Conservation (phyloP, 495 filamentous ascomycete species). For the Penicillium salamii region DNA sequence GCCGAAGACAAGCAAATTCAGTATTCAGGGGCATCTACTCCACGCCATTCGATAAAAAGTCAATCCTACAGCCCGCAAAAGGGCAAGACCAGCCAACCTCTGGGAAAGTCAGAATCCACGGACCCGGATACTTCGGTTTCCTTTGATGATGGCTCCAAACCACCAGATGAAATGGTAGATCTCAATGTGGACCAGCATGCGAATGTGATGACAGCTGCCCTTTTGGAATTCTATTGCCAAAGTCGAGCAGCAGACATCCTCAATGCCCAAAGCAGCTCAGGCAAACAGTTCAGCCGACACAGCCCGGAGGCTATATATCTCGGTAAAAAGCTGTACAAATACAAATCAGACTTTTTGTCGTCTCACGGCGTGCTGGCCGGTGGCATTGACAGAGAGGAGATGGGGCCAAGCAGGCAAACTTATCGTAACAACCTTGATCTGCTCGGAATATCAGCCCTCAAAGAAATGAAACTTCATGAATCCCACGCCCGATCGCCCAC, state of each 20-base stretch:
- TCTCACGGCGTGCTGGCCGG: constrained; percentile 39
- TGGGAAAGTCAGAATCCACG: constrained; percentile 5
- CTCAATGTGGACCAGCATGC: constrained; percentile 35
- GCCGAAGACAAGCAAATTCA: constrained; percentile 22
- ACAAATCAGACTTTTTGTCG: constrained; percentile 40
- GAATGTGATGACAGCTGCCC: constrained; percentile 42
- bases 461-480: constrained; percentile 32
- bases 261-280: constrained; percentile 36
- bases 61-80: constrained; percentile 4
- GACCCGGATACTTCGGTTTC: constrained; percentile 13
- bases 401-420: constrained; percentile 33
- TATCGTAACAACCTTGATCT: constrained; percentile 45
- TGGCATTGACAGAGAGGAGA: constrained; percentile 37
- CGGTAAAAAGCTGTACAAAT: constrained; percentile 41
- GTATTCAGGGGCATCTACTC: constrained; percentile 5
- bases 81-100: constrained; percentile 4
- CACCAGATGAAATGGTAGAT: constrained; percentile 23
- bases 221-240: constrained; percentile 47
- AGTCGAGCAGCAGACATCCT: constrained; percentile 44
- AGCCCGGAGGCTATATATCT: constrained; percentile 43
- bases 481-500: constrained; percentile 7
- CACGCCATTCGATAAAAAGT: not conserved
- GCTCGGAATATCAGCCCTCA: constrained; percentile 36
- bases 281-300: constrained; percentile 35
- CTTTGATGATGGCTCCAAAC: constrained; percentile 18